Conservation (phyloP, 2,329 filamentous ascomycete species). For the Fusarium continuum region DNA sequence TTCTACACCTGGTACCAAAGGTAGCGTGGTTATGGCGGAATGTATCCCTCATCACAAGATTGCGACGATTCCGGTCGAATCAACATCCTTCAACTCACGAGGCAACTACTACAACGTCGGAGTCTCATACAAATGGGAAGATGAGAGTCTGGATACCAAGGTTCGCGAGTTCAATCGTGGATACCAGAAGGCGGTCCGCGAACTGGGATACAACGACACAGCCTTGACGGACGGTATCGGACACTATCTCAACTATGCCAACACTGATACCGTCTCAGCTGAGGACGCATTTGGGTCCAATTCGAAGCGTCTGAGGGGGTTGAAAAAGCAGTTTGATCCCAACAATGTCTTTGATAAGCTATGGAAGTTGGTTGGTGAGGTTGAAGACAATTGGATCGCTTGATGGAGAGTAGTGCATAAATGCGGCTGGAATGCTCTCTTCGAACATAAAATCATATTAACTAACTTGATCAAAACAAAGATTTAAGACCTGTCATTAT, state of each 20-base stretch:
- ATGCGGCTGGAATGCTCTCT: too few relatives aligned
- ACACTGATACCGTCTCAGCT: slow-evolving; percentile 22
- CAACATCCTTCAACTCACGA: slow-evolving; percentile 39
- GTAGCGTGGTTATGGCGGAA: slow-evolving; percentile 33
- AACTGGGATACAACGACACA: slow-evolving; percentile 36
- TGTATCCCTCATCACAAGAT: slow-evolving; percentile 28
- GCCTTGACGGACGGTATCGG: slow-evolving; percentile 28
- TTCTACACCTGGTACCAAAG: slow-evolving; percentile 12
- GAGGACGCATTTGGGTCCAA: slow-evolving; percentile 34
- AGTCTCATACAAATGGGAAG: slow-evolving; percentile 28
- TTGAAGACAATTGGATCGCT: slow-evolving; percentile 32
- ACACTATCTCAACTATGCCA: slow-evolving; percentile 35
- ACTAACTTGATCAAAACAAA: background rate
- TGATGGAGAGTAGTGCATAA: too few relatives aligned
- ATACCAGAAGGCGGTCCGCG: slow-evolving; percentile 30
- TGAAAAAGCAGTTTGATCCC: slow-evolving; percentile 36
- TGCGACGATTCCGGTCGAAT: slow-evolving; percentile 22
- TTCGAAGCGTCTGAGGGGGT: slow-evolving; percentile 20
- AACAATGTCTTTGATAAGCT: slow-evolving; percentile 37
- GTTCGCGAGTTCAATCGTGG: slow-evolving; percentile 36
- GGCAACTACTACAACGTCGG: slow-evolving; percentile 39
- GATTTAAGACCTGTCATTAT: too few relatives aligned
- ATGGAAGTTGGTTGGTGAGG: slow-evolving; percentile 33
- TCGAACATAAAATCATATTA: too few relatives aligned
- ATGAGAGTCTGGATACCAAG: slow-evolving; percentile 23